A percentile compares a stretch with the other conserved stretches of the same genome.
Evolutionary conservation across 371 early-diverging fungal genomes (phyloP).

Genomic region (Circinella umbellata): DNA sequence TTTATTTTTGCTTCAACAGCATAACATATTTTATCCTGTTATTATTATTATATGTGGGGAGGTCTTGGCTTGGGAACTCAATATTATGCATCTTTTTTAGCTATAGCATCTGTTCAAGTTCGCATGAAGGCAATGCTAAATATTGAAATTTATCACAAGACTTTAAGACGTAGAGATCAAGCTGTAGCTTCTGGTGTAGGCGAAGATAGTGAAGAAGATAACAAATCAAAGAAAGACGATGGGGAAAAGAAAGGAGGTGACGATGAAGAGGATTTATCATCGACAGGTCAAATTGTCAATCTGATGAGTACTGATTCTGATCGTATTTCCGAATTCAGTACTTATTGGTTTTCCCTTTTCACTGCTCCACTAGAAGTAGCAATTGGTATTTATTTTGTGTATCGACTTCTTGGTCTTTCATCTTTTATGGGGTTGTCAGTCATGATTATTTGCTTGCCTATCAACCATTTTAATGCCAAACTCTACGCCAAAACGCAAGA

Average conservation of each 20-base stretch:
- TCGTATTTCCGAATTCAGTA: slow-evolving; percentile 63
- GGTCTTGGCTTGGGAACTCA: no score
- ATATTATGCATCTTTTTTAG: slow-evolving; percentile 12
- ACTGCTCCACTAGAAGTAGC: slow-evolving; percentile 61
- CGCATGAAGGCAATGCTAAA: slow-evolving; percentile 55
- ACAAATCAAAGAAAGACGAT: not conserved
- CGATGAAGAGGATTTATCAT: slow-evolving; percentile 38
- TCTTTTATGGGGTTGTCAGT: slow-evolving; percentile 71
- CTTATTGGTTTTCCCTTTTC: slow-evolving; percentile 58
- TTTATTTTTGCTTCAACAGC: no score
- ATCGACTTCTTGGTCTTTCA: slow-evolving; percentile 66
- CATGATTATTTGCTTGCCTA: slow-evolving; percentile 55
- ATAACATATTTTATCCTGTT: no score
- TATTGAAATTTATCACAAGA: slow-evolving; percentile 65
- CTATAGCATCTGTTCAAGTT: slow-evolving; percentile 45
- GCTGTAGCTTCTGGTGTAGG: slow-evolving; percentile 27
- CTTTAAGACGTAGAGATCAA: slow-evolving; percentile 53
- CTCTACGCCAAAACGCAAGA: slow-evolving; percentile 56
- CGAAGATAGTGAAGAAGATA: not conserved
- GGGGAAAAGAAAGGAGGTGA: slow-evolving; percentile 12
- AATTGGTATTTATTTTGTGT: slow-evolving; percentile 67
- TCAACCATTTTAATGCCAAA: slow-evolving; percentile 59
- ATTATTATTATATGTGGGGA: no score
- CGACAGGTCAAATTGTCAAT: slow-evolving; percentile 80
- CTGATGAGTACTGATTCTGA: slow-evolving; percentile 86